Evolutionary conservation across 176 grass and related monocot genomes (phyloP), one percentile per base, ranked within the genome.

Genomic region (Tuctoria greenei): DNA sequence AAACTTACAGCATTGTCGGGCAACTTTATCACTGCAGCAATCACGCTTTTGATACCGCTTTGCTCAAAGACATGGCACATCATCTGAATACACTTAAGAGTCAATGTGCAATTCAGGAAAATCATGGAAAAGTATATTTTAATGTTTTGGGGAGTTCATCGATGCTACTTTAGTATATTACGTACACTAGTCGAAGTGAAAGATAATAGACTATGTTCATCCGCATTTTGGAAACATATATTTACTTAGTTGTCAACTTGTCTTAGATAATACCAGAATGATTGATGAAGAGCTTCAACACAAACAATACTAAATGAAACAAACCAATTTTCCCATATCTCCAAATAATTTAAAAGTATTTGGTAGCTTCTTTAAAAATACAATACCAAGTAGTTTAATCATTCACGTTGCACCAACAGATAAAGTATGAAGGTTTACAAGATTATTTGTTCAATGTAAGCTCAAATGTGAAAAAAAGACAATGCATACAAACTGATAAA

Each of bases 41-140:
- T 90, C 66, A 91, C 88, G 61, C 91, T 89, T 88, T 78, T 92
- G 41, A 95, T 84, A 71, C 95, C 95, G 80, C 89, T 87, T 85
- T 95, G 84, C 37, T 79, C 85, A 78, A 93, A 95, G 82, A 92
- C 93, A 84, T 99, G 91, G 55, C 85, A 64, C 79, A 90, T 90
- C 79, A 95, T 88, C 91, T 95, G 91, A 69, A 74, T 18, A 84
- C 2, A 80, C 51, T 83, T 26, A 21, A 71, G 61, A 25, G 43
- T 77, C 25, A 83, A 39, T 21, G 20, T 74, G 80, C 23, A 58
- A 62, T 44, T 59, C 78, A 2, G 17, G 14, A 31, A n/a, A n/a
- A n/a, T n/a, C n/a, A n/a, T n/a, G n/a, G 14, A 9, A 86, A 64
- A 31, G 3, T 3, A 31, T 3, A 31, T 31, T 31, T 31, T 57